Evolutionary conservation across 2,329 filamentous ascomycete species (phyloP), one percentile per base, ranked within the genome.

Genomic region (Juglanconis juglandina): DNA sequence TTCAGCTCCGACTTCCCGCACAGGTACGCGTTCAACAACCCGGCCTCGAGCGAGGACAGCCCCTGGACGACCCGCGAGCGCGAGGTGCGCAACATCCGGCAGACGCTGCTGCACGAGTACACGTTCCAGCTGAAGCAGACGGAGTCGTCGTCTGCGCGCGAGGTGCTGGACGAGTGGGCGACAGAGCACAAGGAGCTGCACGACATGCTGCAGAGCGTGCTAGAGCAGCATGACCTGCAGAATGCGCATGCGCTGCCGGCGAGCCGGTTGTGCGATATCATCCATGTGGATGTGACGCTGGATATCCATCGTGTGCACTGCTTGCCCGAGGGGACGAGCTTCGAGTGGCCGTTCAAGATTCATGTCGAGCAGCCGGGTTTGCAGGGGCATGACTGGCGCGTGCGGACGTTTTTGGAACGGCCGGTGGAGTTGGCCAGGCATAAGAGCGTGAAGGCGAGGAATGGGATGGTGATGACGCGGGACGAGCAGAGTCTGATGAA

Each of bases 271-370:
- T 83, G 84, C 61, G 80, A 83, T 63, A 80, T 87, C 41, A 75
- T 88, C 63, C 84, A 88, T 72, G 84, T 87, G 76, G 84, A 86
- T 63, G 79, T 83, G 4, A 83, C 83, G 1, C 77, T 88, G 6
- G 81, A 86, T 63, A 71, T 87, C 2, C 82, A 85, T 68, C 78
- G 84, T 63, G 80, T 80, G 50, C 79, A 78, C 65, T 79, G 80
- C 60, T 85, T 87, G 66, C 84, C 84, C 4, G 73, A 77, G 10
- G 81, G 83, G n/a, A 84, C 84, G 4, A 82, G 86, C 67, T 79
- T 88, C 58, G 73, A 84, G 63, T 83, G 82, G 60, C 79, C 83
- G 62, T 81, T 86, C 39, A 82, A 87, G 71, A 78, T 88, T 58
- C 79, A 78, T 59, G 79, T 88, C 59, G 81, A 82, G 60, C 79